phyloP scores from a whole-genome alignment of 75 land plant genomes.

The Azolla pinnata region DNA sequence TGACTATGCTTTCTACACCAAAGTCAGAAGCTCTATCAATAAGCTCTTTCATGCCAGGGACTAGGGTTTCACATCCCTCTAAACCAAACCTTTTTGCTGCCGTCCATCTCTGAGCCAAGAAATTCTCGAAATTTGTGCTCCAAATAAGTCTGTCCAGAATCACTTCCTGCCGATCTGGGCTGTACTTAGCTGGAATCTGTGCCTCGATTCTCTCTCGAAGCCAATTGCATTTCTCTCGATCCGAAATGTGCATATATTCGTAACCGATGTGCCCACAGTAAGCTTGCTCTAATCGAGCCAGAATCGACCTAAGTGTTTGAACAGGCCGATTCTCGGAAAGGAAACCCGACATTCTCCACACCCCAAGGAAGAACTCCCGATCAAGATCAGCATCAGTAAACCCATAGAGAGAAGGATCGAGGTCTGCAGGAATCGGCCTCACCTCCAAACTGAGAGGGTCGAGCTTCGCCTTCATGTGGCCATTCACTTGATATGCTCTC shows the following conservation, averaged over 20 bases:
- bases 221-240: conserved; percentile 91
- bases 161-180: conserved; percentile 42
- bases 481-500: conserved; percentile 91
- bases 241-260: conserved; percentile 94
- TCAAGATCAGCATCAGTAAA: conserved; percentile 88
- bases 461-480: conserved; percentile 87
- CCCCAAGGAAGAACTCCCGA: conserved; percentile 84
- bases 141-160: conserved; percentile 91
- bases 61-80: conserved; percentile 90
- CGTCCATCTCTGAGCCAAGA: conserved; percentile 86
- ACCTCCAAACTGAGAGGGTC: conserved; percentile 76
- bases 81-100: conserved; percentile 95
- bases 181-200: conserved; percentile 39
- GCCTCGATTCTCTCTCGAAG: conserved; percentile 86
- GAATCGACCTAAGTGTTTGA: conserved; percentile 64
- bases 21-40: conserved; percentile 81
- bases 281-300: conserved; percentile 78
- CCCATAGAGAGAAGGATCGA: conserved; percentile 63
- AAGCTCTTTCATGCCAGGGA: conserved; percentile 99
- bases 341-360: conserved; percentile 83
- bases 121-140: conserved; percentile 90
- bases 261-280: conserved; percentile 90
- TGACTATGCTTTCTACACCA: conserved; percentile 89
- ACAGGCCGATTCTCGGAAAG: conserved; percentile 79
- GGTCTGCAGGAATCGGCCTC: conserved; percentile 58